phyloP scores from a whole-genome alignment of 441 rosid genomes.

The Jatropha podagrica region DNA sequence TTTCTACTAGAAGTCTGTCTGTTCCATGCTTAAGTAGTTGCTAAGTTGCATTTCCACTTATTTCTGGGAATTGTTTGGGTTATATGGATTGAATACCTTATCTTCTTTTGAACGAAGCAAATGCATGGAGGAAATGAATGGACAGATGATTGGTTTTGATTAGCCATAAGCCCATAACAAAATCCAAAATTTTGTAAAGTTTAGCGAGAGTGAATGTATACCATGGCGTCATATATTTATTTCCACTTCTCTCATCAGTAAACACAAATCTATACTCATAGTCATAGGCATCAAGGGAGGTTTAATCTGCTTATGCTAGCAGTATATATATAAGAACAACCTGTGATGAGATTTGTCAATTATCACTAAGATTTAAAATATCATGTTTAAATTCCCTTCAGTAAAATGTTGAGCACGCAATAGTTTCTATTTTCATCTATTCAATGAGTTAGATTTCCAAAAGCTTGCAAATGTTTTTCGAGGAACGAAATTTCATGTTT shows the following conservation, averaged over 20 bases:
- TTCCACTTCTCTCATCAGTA: background rate
- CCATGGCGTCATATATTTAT: too few relatives aligned
- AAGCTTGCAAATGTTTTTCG: background rate
- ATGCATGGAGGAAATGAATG: background rate
- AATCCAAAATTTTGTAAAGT: too few relatives aligned
- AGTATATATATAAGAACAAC: background rate
- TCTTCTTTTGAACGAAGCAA: background rate
- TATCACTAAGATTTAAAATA: background rate
- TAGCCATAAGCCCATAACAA: too few relatives aligned
- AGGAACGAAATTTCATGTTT: background rate
- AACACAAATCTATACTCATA: background rate
- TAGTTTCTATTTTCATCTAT: too few relatives aligned
- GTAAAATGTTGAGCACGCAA: too few relatives aligned
- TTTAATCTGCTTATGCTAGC: background rate
- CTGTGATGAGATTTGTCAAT: background rate
- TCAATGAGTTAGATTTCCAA: background rate
- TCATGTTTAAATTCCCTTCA: background rate
- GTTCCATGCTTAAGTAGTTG: background rate
- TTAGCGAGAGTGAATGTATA: too few relatives aligned
- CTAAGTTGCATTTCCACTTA: constrained; percentile 5
- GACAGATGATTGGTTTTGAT: too few relatives aligned
- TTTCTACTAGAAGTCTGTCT: constrained; percentile 10
- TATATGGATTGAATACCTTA: background rate
- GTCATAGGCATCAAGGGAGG: background rate
- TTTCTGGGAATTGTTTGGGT: background rate